Percentiles rank a stretch among this genome's conserved stretches.
These are phyloP conservation scores for Penicillium lagena DNA, from an alignment of 495 filamentous ascomycete genomes.

Conservation along the genomic window DNA sequence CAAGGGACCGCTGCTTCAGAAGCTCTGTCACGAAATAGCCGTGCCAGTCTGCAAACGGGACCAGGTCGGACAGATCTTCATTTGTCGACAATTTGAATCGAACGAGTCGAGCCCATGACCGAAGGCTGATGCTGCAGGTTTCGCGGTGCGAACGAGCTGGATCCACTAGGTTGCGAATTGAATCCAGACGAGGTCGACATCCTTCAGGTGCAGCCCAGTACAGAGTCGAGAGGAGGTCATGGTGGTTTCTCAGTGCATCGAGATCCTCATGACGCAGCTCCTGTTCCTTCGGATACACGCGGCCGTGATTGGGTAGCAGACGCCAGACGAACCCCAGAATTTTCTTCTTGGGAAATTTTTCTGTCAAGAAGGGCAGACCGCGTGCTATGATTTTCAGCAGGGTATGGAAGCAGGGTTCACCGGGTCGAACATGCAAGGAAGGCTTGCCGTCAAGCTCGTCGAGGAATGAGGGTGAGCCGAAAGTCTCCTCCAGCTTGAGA, in stretches of 20 bases:
- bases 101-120: constrained; percentile 73
- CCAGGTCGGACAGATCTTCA: constrained; percentile 44
- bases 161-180: constrained; percentile 73
- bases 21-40: constrained; percentile 49
- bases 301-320: constrained; percentile 81
- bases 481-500: constrained; percentile 69
- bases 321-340: constrained; percentile 72
- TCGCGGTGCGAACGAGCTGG: constrained; percentile 75
- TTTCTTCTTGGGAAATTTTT: constrained; percentile 58
- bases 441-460: constrained; percentile 61
- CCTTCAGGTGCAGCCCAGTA: constrained; percentile 76
- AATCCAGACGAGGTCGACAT: constrained; percentile 60
- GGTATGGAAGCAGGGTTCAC: constrained; percentile 89
- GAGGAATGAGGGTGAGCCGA: constrained; percentile 72
- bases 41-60: constrained; percentile 65
- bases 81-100: constrained; percentile 63
- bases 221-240: constrained; percentile 83
- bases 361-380: constrained; percentile 55
- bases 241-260: constrained; percentile 85
- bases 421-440: constrained; percentile 50
- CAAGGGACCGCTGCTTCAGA: constrained; percentile 51
- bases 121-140: constrained; percentile 76
- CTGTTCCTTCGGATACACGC: constrained; percentile 80
- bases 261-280: constrained; percentile 66
- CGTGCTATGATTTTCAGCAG: constrained; percentile 77